Percentiles rank a stretch among this genome's conserved stretches.
phyloP scores from a whole-genome alignment of 257 asterid genomes.

The Anisodus acutangulus region DNA sequence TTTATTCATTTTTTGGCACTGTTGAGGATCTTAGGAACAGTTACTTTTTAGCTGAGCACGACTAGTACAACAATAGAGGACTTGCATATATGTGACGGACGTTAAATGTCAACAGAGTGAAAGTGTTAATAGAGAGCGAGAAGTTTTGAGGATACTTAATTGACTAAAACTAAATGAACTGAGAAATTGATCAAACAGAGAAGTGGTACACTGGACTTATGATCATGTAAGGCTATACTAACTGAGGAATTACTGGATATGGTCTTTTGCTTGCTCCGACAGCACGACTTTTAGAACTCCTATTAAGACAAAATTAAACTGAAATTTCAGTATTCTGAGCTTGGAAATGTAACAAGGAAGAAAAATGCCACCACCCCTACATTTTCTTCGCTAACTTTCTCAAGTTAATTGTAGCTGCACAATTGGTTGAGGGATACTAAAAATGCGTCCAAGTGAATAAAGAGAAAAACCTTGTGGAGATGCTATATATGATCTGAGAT shows the following conservation, averaged over 20 bases:
- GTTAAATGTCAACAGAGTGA: constrained; percentile 35
- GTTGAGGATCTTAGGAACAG: background rate
- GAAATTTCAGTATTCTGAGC: no score
- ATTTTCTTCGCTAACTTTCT: background rate
- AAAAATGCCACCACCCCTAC: background rate
- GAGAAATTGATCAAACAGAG: background rate
- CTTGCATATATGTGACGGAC: constrained; percentile 33
- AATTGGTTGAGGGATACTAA: background rate
- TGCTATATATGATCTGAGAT: background rate
- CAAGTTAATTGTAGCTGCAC: background rate
- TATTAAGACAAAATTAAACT: no score
- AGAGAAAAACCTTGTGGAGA: background rate
- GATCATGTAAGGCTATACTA: no score
- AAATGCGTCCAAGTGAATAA: background rate
- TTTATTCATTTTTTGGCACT: background rate
- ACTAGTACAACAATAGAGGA: no score
- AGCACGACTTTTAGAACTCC: no score
- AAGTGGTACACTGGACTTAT: no score
- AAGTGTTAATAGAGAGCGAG: constrained; percentile 27
- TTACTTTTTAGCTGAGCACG: background rate
- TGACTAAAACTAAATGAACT: background rate
- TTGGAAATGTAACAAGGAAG: no score
- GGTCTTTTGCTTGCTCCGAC: no score
- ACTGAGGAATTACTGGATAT: no score
- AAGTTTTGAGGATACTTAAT: background rate